Evolutionary conservation across 1,284 basidiomycete genomes (phyloP).

Genomic region (Apiotrichum domesticum): DNA sequence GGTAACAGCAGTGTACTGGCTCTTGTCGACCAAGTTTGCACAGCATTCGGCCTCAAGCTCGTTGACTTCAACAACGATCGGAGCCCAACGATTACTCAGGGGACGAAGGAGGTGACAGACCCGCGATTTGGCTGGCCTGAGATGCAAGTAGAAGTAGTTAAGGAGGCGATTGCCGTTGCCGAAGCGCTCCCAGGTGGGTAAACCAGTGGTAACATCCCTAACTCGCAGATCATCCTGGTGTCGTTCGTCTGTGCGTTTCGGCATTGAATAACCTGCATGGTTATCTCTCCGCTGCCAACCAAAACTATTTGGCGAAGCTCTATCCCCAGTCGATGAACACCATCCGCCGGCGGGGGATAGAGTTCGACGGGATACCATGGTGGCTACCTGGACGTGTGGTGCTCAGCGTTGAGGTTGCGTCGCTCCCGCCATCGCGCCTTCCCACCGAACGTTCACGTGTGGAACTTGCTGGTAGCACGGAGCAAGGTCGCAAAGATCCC

Average conservation of each 20-base stretch:
- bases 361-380: slow-evolving; percentile 63
- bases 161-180: slow-evolving; percentile 82
- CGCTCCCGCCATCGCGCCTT: slow-evolving; percentile 63
- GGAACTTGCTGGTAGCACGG: slow-evolving; percentile 20
- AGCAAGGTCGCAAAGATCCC: slow-evolving; percentile 54
- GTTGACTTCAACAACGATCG: slow-evolving; percentile 3
- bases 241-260: slow-evolving; percentile 51
- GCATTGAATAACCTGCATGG: slow-evolving; percentile 64
- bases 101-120: slow-evolving; percentile 26
- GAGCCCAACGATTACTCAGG: slow-evolving; percentile 1
- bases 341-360: slow-evolving; percentile 64
- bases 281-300: slow-evolving; percentile 64
- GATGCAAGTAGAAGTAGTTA: slow-evolving; percentile 80
- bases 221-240: slow-evolving; percentile 21
- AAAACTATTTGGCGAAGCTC: slow-evolving; percentile 67
- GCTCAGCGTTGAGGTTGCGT: slow-evolving; percentile 66
- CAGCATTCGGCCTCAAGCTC: slow-evolving; percentile 47
- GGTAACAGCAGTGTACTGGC: slow-evolving; percentile 72
- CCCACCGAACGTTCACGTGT: slow-evolving; percentile 60
- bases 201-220: not conserved
- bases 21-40: slow-evolving; percentile 66
- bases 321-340: slow-evolving; percentile 63
- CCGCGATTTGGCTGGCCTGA: slow-evolving; percentile 79
- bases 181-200: slow-evolving; percentile 79
- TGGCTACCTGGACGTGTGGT: slow-evolving; percentile 72